These are phyloP conservation scores for Blastocystis hominis DNA, from an alignment of 352 stramenopile genomes.

Conservation along the genomic window DNA sequence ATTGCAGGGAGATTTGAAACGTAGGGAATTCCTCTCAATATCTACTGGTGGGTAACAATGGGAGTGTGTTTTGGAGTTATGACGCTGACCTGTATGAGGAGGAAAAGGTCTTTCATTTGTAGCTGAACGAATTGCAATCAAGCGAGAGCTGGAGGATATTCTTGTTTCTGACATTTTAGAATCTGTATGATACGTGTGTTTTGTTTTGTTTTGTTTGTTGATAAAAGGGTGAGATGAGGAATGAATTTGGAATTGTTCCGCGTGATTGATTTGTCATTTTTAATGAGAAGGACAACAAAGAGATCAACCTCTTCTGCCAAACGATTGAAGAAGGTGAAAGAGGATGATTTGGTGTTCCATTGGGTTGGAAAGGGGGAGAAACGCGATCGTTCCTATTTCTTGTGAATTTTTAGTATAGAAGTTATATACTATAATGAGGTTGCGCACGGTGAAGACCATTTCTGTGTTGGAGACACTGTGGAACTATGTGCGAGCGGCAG, in stretches of 20 bases:
- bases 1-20: neutral
- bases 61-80: neutral
- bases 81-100: neutral
- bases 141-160: conserved; percentile 36
- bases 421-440: neutral
- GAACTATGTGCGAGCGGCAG: neutral
- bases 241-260: neutral
- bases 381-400: neutral
- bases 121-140: neutral
- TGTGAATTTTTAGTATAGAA: neutral
- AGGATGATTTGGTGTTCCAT: neutral
- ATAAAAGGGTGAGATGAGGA: neutral
- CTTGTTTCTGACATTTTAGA: conserved; percentile 40
- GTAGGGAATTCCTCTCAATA: conserved; percentile 19
- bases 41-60: conserved; percentile 48
- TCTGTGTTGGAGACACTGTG: conserved; percentile 29
- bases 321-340: neutral
- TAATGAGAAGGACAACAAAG: neutral
- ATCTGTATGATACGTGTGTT: conserved; percentile 36
- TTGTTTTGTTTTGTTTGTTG: neutral
- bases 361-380: neutral
- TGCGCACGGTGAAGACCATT: neutral
- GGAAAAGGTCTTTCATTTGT: neutral
- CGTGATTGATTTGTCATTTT: neutral
- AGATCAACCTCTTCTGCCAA: neutral